phyloP scores from a whole-genome alignment of 163 green algal species.

The Prototheca wickerhamii region DNA sequence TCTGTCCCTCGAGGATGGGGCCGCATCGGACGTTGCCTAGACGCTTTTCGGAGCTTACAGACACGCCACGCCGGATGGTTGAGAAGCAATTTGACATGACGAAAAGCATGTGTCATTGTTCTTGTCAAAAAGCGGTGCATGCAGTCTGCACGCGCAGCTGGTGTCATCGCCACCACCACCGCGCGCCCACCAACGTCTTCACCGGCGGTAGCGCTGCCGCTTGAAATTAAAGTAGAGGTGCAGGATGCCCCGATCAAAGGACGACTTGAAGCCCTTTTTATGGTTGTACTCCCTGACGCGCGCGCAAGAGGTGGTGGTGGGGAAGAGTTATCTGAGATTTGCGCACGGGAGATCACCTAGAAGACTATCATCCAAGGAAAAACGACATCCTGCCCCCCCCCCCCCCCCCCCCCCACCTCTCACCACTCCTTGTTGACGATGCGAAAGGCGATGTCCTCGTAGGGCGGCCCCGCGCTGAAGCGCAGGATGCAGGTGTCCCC shows the following conservation, averaged over 20 bases:
- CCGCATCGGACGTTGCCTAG: too few relatives aligned
- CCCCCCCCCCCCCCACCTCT: neutral
- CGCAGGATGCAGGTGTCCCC: conserved; percentile 74
- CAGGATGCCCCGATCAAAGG: conserved; percentile 92
- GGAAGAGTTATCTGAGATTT: neutral
- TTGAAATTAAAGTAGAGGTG: conserved; percentile 99
- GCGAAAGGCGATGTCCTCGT: conserved; percentile 94
- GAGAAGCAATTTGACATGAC: too few relatives aligned
- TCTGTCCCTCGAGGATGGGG: too few relatives aligned
- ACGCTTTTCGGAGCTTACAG: too few relatives aligned
- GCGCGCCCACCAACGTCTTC: too few relatives aligned
- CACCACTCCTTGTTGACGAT: conserved; percentile 95
- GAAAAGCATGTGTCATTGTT: too few relatives aligned
- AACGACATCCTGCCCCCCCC: neutral
- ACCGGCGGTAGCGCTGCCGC: conserved; percentile 80
- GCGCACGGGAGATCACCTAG: neutral
- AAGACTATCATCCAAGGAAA: too few relatives aligned
- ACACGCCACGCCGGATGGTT: too few relatives aligned
- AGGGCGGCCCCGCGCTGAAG: conserved; percentile 89
- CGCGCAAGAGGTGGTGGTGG: neutral
- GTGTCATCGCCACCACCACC: too few relatives aligned
- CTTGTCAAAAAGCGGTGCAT: too few relatives aligned
- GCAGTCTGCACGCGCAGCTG: too few relatives aligned
- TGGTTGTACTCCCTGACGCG: conserved; percentile 48
- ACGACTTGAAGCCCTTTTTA: conserved; percentile 96